Evolutionary conservation across 1,284 basidiomycete species (phyloP).

Genomic region (Xanthoconium separans): DNA sequence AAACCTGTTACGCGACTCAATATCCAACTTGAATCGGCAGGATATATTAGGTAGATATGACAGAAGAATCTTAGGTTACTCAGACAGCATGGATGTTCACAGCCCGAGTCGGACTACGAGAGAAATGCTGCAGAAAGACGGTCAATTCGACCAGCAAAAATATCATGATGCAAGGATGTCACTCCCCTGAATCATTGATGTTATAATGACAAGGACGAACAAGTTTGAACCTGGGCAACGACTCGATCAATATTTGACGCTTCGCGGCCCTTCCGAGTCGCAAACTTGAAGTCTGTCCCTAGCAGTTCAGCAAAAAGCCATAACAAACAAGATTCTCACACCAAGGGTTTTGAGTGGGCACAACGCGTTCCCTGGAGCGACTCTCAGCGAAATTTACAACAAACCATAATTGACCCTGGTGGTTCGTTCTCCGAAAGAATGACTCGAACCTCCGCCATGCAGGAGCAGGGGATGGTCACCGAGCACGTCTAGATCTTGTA

Average conservation of each 20-base stretch:
- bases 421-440: too few species aligned
- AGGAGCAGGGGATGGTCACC: too few species aligned
- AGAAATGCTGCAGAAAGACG: slow-evolving; percentile 18
- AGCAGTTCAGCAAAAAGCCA: background rate
- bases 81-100: background rate
- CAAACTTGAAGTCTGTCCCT: slow-evolving; percentile 23
- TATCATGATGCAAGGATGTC: background rate
- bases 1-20: background rate
- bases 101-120: slow-evolving; percentile 1
- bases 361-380: slow-evolving; percentile 10
- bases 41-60: background rate
- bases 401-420: too few species aligned
- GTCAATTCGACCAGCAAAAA: background rate
- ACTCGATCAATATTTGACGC: slow-evolving; percentile 14
- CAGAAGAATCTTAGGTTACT: slow-evolving; percentile 1
- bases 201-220: slow-evolving; percentile 22
- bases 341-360: slow-evolving; percentile 11
- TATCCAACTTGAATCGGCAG: background rate
- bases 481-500: too few species aligned
- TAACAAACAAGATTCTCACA: slow-evolving; percentile 13
- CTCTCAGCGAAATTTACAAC: too few species aligned
- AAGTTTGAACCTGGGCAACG: slow-evolving; percentile 15
- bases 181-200: slow-evolving; percentile 26
- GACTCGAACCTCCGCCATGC: too few species aligned
- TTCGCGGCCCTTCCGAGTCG: slow-evolving; percentile 18